phyloP scores from a whole-genome alignment of 164 flowering plant species.

The Euptelea pleiosperma region DNA sequence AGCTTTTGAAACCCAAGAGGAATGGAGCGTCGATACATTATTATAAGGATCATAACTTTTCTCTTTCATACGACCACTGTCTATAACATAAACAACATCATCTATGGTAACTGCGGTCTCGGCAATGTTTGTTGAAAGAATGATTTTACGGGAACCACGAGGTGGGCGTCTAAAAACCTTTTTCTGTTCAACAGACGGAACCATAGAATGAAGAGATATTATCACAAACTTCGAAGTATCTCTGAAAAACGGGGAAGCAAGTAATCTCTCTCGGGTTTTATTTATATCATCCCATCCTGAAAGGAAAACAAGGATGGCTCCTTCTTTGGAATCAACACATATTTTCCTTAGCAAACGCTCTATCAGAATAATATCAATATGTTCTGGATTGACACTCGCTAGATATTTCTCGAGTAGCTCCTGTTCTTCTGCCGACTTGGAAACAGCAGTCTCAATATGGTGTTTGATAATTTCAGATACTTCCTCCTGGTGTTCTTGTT shows the following conservation, averaged over 20 bases:
- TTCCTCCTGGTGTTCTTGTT: conserved; percentile 51
- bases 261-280: conserved; percentile 50
- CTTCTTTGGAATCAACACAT: conserved; percentile 78
- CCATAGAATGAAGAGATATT: conserved; percentile 85
- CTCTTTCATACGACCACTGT: conserved; percentile 95
- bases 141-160: conserved; percentile 82
- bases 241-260: conserved; percentile 49
- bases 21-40: conserved; percentile 90
- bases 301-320: conserved; percentile 90
- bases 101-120: conserved; percentile 94
- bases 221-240: conserved; percentile 63
- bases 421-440: conserved; percentile 39
- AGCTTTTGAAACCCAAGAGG: conserved; percentile 96
- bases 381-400: conserved; percentile 52
- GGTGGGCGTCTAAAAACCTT: conserved; percentile 72
- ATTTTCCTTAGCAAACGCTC: conserved; percentile 67
- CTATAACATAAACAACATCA: conserved; percentile 93
- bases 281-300: conserved; percentile 99
- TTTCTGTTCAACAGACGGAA: conserved; percentile 85
- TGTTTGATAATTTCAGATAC: conserved; percentile 52
- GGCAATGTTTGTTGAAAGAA: conserved; percentile 94
- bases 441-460: conserved; percentile 33
- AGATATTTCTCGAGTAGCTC: conserved; percentile 65
- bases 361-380: conserved; percentile 65
- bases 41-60: conserved; percentile 93